Conservation (phyloP, 1,284 basidiomycete species). For the Hemileia vastatrix region DNA sequence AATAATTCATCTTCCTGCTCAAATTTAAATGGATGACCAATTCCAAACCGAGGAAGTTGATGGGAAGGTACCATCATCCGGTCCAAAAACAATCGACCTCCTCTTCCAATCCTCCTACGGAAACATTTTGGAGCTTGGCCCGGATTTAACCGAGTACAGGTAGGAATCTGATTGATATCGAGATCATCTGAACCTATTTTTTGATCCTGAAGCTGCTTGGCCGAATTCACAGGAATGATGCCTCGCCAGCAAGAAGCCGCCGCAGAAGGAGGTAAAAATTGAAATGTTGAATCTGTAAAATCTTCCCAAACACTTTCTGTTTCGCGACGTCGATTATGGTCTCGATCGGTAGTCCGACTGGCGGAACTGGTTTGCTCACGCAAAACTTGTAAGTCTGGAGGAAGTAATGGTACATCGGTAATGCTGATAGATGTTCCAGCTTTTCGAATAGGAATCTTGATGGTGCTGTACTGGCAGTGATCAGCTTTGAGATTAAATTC, state of each 20-base stretch:
- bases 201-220: constrained; percentile 31
- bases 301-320: constrained; percentile 74
- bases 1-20: constrained; percentile 46
- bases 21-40: constrained; percentile 24
- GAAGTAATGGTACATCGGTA: constrained; percentile 48
- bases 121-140: constrained; percentile 50
- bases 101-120: constrained; percentile 67
- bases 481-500: neutral
- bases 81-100: constrained; percentile 69
- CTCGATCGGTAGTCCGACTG: constrained; percentile 58
- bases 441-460: constrained; percentile 50
- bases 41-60: constrained; percentile 33
- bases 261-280: constrained; percentile 51
- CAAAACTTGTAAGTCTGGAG: constrained; percentile 51
- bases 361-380: constrained; percentile 57
- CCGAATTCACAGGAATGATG: constrained; percentile 40
- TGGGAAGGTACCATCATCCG: constrained; percentile 50
- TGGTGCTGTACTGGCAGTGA: constrained; percentile 25
- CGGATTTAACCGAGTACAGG: constrained; percentile 12
- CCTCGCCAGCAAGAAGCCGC: constrained; percentile 47
- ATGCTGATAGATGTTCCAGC: constrained; percentile 47
- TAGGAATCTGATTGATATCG: constrained; percentile 30
- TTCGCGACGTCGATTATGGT: constrained; percentile 56
- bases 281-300: constrained; percentile 67
- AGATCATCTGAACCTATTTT: constrained; percentile 37